A percentile compares a stretch with the other conserved stretches of the same genome.
These are phyloP conservation scores for Aeschynomene evenia DNA, from an alignment of 306 rosid species.

Conservation along the genomic window DNA sequence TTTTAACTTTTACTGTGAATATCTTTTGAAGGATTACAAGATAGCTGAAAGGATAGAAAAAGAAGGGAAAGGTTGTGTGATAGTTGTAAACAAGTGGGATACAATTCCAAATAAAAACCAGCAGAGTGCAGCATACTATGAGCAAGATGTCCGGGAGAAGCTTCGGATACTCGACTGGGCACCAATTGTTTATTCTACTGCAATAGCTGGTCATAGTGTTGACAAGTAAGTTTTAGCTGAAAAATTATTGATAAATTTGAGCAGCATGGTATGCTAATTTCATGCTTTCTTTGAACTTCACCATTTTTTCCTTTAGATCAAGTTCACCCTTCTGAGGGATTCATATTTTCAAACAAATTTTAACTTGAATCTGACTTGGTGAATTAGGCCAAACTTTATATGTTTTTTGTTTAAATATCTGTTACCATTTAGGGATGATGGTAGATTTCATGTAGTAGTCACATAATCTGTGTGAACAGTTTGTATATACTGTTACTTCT, in stretches of 20 bases:
- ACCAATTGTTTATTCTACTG: slow-evolving; percentile 88
- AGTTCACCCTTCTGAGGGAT: slow-evolving; percentile 8
- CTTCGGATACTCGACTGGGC: slow-evolving; percentile 86
- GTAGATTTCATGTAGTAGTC: slow-evolving; percentile 18
- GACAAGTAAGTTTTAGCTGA: slow-evolving; percentile 67
- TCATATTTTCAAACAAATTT: slow-evolving; percentile 3
- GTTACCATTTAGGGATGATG: neutral
- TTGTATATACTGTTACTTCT: slow-evolving; percentile 1
- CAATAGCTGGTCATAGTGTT: slow-evolving; percentile 79
- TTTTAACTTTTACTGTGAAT: neutral
- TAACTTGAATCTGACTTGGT: slow-evolving; percentile 25
- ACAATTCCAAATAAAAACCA: slow-evolving; percentile 91
- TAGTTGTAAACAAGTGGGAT: slow-evolving; percentile 98
- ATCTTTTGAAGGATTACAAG: slow-evolving; percentile 71
- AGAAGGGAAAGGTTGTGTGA: slow-evolving; percentile 93
- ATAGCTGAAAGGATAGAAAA: slow-evolving; percentile 93
- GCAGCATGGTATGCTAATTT: slow-evolving; percentile 18
- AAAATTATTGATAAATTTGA: slow-evolving; percentile 5
- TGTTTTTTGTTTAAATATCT: slow-evolving; percentile 20
- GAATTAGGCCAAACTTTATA: slow-evolving; percentile 15
- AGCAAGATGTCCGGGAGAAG: slow-evolving; percentile 93
- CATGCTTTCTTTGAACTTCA: slow-evolving; percentile 21
- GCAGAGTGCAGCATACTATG: slow-evolving; percentile 81
- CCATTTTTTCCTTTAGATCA: slow-evolving; percentile 7
- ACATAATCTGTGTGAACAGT: neutral